phyloP scores from a whole-genome alignment of 257 asterid genomes.

The Vinca minor region DNA sequence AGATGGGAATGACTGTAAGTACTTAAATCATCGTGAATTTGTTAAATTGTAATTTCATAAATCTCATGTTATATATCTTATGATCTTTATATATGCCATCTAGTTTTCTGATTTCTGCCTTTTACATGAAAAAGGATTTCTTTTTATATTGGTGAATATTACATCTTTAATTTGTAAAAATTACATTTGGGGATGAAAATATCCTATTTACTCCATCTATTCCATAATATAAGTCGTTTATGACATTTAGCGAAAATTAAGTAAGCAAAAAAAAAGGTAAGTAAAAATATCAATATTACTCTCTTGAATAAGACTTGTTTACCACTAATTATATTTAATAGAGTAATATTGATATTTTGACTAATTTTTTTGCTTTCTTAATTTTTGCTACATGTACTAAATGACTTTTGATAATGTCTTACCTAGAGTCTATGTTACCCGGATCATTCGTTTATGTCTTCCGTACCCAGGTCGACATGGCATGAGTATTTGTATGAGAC shows the following conservation, averaged over 20 bases:
- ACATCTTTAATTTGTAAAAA: neutral
- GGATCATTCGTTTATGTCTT: too few relatives aligned
- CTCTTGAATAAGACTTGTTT: too few relatives aligned
- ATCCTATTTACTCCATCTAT: too few relatives aligned
- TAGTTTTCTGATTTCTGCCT: neutral
- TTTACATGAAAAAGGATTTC: neutral
- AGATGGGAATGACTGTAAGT: constrained; percentile 48
- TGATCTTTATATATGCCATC: neutral
- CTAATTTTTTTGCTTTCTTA: too few relatives aligned
- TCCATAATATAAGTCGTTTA: neutral
- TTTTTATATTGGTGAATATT: neutral
- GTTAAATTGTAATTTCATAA: neutral
- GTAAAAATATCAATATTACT: too few relatives aligned
- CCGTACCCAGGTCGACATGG: too few relatives aligned
- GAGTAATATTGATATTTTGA: too few relatives aligned
- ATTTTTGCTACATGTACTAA: neutral
- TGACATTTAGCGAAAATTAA: neutral
- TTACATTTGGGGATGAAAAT: neutral
- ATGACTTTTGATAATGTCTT: too few relatives aligned
- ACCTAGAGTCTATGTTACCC: too few relatives aligned
- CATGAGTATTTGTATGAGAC: too few relatives aligned
- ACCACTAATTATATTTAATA: too few relatives aligned
- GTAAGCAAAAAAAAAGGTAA: neutral
- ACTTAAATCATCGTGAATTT: neutral
- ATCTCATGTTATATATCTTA: neutral